These are phyloP conservation scores for Rhamnella rubrinervis DNA, from an alignment of 331 rosid species.

Conservation along the genomic window DNA sequence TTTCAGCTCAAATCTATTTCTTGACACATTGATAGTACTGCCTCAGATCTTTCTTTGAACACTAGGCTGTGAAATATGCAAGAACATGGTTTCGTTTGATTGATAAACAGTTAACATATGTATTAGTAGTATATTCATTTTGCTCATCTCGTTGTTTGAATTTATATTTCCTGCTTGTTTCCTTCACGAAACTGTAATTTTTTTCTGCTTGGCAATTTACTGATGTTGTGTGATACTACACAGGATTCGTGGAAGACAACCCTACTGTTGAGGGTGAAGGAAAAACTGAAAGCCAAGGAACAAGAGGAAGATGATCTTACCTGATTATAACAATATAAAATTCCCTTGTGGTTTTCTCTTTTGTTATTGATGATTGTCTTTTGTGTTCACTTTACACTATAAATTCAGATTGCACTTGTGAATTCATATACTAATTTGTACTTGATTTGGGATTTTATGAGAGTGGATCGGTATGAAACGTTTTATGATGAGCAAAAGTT, in stretches of 20 bases:
- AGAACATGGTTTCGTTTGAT: too few relatives aligned
- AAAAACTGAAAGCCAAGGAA: constrained; percentile 92
- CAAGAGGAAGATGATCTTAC: constrained; percentile 98
- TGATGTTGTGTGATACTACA: neutral
- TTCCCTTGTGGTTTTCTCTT: constrained; percentile 19
- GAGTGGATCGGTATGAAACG: constrained; percentile 29
- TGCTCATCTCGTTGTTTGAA: too few relatives aligned
- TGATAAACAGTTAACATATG: too few relatives aligned
- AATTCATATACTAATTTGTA: constrained; percentile 15
- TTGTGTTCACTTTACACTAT: constrained; percentile 27
- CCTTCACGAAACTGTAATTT: neutral
- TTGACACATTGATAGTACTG: too few relatives aligned
- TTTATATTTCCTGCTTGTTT: neutral
- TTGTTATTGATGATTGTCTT: constrained; percentile 35
- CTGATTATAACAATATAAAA: constrained; percentile 29
- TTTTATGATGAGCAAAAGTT: constrained; percentile 25
- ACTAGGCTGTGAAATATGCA: neutral
- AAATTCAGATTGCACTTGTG: constrained; percentile 9
- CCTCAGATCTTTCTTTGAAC: too few relatives aligned
- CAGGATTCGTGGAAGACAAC: constrained; percentile 98
- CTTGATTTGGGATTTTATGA: constrained; percentile 36
- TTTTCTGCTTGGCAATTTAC: neutral
- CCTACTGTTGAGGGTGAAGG: constrained; percentile 93
- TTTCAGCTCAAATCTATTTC: too few relatives aligned
- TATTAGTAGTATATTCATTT: too few relatives aligned